Evolutionary conservation across 495 filamentous ascomycete species (phyloP).

Genomic region (Delitschia confertaspora): DNA sequence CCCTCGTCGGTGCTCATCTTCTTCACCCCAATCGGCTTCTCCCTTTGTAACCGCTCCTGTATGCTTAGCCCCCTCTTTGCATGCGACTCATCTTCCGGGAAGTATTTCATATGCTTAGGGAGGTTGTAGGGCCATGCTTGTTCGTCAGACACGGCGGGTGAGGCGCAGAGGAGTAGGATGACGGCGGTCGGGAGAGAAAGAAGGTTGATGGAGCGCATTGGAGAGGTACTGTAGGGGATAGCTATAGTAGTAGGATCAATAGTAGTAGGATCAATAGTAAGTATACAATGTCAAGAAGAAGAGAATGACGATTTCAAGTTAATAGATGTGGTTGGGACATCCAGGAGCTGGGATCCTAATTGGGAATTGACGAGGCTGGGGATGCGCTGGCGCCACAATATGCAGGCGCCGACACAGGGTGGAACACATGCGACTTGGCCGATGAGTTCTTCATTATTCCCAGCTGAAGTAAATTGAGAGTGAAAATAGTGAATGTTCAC

Average conservation of each 20-base stretch:
- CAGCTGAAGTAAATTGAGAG: too few species aligned
- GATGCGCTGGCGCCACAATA: slow-evolving; percentile 14
- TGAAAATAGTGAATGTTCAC: too few species aligned
- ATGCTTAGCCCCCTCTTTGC: slow-evolving; percentile 31
- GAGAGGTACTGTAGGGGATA: background rate
- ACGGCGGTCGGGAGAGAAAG: slow-evolving; percentile 42
- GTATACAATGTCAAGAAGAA: background rate
- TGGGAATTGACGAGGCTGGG: slow-evolving; percentile 22
- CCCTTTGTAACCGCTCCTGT: slow-evolving; percentile 30
- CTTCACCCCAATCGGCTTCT: slow-evolving; percentile 41
- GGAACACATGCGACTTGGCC: too few species aligned
- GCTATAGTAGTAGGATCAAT: too few species aligned
- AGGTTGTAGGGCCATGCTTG: slow-evolving; percentile 36
- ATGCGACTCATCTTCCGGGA: slow-evolving; percentile 33
- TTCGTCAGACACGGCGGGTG: slow-evolving; percentile 18
- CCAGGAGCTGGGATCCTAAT: slow-evolving; percentile 5
- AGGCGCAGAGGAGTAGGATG: slow-evolving; percentile 38
- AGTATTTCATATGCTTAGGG: slow-evolving; percentile 41
- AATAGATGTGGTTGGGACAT: slow-evolving; percentile 10
- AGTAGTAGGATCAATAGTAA: too few species aligned
- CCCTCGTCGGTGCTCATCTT: slow-evolving; percentile 79
- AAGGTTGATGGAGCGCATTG: slow-evolving; percentile 24
- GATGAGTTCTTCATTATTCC: too few species aligned
- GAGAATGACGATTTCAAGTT: background rate
- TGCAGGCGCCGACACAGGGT: background rate